Percentiles rank a stretch among this genome's conserved stretches.
These are phyloP conservation scores for Marasmius fiardii DNA, from an alignment of 1,284 basidiomycete species.

Conservation along the genomic window DNA sequence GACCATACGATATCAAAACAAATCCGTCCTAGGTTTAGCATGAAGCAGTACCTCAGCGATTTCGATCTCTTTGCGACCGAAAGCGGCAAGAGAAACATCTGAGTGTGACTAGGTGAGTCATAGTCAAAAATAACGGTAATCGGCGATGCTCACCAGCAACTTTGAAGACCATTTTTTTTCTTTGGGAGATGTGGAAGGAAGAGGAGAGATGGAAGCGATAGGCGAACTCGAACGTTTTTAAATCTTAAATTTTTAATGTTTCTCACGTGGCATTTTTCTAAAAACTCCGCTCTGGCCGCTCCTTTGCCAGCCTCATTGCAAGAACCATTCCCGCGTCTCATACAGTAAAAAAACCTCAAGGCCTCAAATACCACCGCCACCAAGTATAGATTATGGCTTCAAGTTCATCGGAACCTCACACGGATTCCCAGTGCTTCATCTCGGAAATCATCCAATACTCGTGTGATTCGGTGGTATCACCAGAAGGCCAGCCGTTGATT, in stretches of 20 bases:
- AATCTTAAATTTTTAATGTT: constrained; percentile 11
- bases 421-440: constrained; percentile 45
- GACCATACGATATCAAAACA: background rate
- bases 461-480: constrained; percentile 42
- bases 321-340: background rate
- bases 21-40: background rate
- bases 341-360: background rate
- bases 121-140: background rate
- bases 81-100: constrained; percentile 96
- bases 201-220: constrained; percentile 30
- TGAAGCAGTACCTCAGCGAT: constrained; percentile 77
- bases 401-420: no score
- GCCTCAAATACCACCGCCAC: no score
- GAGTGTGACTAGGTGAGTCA: constrained; percentile 12
- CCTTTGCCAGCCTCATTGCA: background rate
- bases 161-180: constrained; percentile 73
- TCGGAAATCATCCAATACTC: constrained; percentile 70
- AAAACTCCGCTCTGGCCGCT: background rate
- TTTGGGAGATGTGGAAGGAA: constrained; percentile 31
- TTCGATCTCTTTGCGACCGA: constrained; percentile 97
- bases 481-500: constrained; percentile 30
- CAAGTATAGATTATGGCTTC: no score
- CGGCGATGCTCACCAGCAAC: constrained; percentile 59
- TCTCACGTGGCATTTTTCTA: background rate
- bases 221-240: constrained; percentile 20